These are phyloP conservation scores for Xylariomycetidae sp. DNA, from an alignment of 2,329 filamentous ascomycete genomes.

Conservation along the genomic window DNA sequence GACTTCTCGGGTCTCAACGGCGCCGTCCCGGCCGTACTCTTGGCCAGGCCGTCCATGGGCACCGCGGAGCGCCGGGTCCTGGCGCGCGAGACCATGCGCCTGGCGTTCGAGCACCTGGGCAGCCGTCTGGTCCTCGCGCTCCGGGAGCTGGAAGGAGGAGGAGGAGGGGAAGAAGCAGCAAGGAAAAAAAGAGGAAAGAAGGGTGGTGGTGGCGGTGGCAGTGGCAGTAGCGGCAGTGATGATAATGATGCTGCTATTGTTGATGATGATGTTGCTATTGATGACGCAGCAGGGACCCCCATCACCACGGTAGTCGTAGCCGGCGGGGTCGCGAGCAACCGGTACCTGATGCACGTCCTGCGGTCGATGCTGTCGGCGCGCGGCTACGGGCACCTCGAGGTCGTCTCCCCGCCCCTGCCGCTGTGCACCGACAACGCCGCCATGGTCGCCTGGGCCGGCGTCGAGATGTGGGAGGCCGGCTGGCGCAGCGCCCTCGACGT, in stretches of 20 bases:
- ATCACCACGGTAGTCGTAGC: slow-evolving; percentile 71
- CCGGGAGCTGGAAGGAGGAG: not conserved
- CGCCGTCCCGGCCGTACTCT: slow-evolving; percentile 53
- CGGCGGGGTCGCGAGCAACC: slow-evolving; percentile 86
- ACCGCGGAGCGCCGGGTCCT: slow-evolving; percentile 62
- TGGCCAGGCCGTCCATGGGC: slow-evolving; percentile 36
- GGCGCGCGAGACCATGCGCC: slow-evolving; percentile 69
- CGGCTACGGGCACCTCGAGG: slow-evolving; percentile 54
- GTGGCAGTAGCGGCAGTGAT: too few relatives aligned
- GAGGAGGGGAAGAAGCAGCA: not conserved
- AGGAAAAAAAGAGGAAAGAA: slow-evolving; percentile 10
- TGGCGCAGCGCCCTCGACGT: slow-evolving; percentile 60
- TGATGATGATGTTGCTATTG: slow-evolving; percentile 12
- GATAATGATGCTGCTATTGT: too few relatives aligned
- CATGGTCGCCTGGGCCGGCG: slow-evolving; percentile 93
- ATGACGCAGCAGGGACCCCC: slow-evolving; percentile 3
- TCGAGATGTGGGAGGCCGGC: slow-evolving; percentile 86
- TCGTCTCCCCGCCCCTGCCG: slow-evolving; percentile 70
- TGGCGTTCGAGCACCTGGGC: slow-evolving; percentile 83
- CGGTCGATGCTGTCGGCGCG: slow-evolving; percentile 55
- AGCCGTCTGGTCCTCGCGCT: slow-evolving; percentile 70
- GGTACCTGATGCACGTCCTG: slow-evolving; percentile 67
- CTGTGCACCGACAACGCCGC: slow-evolving; percentile 94
- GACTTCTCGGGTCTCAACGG: slow-evolving; percentile 72
- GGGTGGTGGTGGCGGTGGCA: too few relatives aligned